Evolutionary conservation across 495 filamentous ascomycete species (phyloP), one percentile per base, ranked within the genome.

Genomic region (Penicillium lagena): DNA sequence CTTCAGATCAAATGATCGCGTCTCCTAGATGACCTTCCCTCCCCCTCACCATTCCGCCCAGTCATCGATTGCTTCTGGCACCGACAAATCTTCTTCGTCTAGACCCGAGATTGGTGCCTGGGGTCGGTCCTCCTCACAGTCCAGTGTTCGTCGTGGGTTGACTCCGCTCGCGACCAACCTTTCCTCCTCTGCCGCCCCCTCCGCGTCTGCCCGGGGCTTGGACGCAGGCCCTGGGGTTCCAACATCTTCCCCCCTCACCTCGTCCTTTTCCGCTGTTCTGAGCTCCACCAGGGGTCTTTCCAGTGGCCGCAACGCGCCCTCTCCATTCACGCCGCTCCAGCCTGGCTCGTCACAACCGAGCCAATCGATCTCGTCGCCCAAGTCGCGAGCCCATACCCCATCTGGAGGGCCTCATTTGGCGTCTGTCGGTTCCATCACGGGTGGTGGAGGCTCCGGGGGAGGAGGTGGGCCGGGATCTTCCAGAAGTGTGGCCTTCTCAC

Each of bases 1-100:
- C 58, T 51, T 58, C 62, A 67, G 65, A 69, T 72, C 75, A 73
- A 77, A 77, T 78, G 75, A 72, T 75, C 65, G 69, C 65, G 67
- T 73, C 73, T 76, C 75, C 73, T 79, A 78, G 75, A 80, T 80
- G 77, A 80, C 68, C 74, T 77, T 75, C 70, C 75, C 73, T 73
- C 70, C 75, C 68, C 73, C 76, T 71, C 70, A 71, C 64, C 73
- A 75, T 75, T 72, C 71, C 70, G 69, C 75, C 67, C 74, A 76
- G 68, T 75, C 80, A 69, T 78, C 77, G 66, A 79, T 72, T 70
- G 71, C 72, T 75, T 73, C 76, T 67, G 71, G 70, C 70, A 69
- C 71, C 60, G 72, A 73, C 63, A 77, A 70, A 60, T 64, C 70
- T 56, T 71, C 76, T 49, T 73, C 75, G 66, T 66, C 71, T 66